Evolutionary conservation across 2,329 filamentous ascomycete genomes (phyloP), one percentile per base, ranked within the genome.

Genomic region (Clonostachys solani): DNA sequence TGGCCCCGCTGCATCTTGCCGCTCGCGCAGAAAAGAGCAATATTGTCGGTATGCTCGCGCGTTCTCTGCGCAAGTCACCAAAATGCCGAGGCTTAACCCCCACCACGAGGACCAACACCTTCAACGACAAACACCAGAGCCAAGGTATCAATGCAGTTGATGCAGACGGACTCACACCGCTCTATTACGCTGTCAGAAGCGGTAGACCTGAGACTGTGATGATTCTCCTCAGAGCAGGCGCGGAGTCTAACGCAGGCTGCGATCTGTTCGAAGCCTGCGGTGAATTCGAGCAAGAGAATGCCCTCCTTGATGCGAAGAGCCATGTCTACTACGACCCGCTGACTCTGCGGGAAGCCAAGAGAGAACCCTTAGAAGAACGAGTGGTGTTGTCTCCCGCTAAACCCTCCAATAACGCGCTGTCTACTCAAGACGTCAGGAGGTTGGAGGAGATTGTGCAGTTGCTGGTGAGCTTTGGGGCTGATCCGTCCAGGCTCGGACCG

Each of bases 221-320:
- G 5, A 38, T 38, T 38, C 36, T 38, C 5, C 36, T 38, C 36
- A 5, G 5, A 16, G 36, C 36, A 9, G 36, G 36, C 2, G 36
- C 36, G 36, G 36, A 38, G 2, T 5, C 7, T 9, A 6, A 38
- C 36, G 7, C 7, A 38, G 38, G 40, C 16, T 17, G 36, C 36
- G 2, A 45, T 33, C 3, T 45, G 44, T 45, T 45, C 36, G 2
- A 40, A 45, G 44, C 44, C 44, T 45, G 44, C 44, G 29, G 44
- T 18, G 44, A 40, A 40, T 45, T 29, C 16, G 44, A 45, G 7
- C 5, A 16, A 40, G 44, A 40, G 4, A 23, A 45, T 16, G 44
- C 36, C 2, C n/a, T 45, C 40, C 44, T 17, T 15, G 7, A 12
- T 6, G 36, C 36, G 7, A 38, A 5, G 7, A 6, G 36, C 36